Evolutionary conservation across 1,284 basidiomycete genomes (phyloP), one percentile per base, ranked within the genome.

Genomic region (Tausonia pullulans): DNA sequence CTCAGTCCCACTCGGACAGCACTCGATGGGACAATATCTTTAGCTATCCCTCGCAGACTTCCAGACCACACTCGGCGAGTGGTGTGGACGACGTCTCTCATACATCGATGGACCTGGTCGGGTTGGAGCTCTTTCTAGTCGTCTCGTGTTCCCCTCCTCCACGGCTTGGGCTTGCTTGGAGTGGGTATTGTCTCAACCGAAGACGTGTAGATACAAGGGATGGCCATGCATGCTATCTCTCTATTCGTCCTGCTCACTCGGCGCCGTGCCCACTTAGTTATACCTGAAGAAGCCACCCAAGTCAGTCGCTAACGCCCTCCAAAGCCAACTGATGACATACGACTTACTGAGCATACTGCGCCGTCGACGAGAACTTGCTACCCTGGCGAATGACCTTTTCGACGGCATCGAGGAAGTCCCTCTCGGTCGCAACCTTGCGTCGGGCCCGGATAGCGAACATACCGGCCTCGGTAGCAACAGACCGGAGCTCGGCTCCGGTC

Each of bases 391-490:
- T 92, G 66, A 98, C 95, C 80, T 98, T 98, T 79, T 98, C 95
- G 3, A 98, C 95, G 5, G 93, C 90, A 73, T 97, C 92, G 72
- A 99, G 78, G 79, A 98, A 99, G 78, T 99, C 96, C 65, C 92
- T 86, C 75, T 99, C 96, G 4, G 91, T 94, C 0, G 95, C 93
- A 6, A 98, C 92, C 78, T 98, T 98, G 76, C 96, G 83, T 71
- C 96, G 82, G 63, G 93, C 90, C 67, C 96, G 87, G 71, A 99
- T 99, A 0, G 96, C 95, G 78, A 97, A 99, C 96, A 99, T 98
- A 53, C 96, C 96, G 48, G 96, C 96, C 85, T 98, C 96, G 14
- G 96, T 98, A 8, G 94, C 94, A 8, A 98, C 95, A 41, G 90
- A 93, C 61, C 94, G 86, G 67, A 99, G 78, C 77, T 99, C 96